These are phyloP conservation scores for Geranomyces variabilis DNA, from an alignment of 192 early-diverging fungal genomes.

Conservation along the genomic window DNA sequence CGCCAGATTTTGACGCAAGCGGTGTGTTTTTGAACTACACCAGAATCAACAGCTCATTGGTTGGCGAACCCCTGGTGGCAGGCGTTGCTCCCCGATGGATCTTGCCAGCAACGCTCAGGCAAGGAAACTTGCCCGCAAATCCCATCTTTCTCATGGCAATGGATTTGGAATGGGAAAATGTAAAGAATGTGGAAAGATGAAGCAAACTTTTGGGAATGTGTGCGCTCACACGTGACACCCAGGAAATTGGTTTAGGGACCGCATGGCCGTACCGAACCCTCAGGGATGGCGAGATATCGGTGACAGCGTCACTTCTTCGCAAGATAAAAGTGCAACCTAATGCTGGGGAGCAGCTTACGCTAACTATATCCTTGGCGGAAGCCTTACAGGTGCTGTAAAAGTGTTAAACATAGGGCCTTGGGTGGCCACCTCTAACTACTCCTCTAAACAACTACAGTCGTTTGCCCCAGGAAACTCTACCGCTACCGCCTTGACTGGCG, in stretches of 20 bases:
- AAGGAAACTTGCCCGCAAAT: background rate
- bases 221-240: background rate
- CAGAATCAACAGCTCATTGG: slow-evolving; percentile 17
- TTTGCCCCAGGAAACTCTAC: background rate
- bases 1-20: slow-evolving; percentile 20
- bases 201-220: background rate
- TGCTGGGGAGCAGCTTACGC: slow-evolving; percentile 10
- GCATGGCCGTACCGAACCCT: slow-evolving; percentile 36
- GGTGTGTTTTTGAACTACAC: slow-evolving; percentile 34
- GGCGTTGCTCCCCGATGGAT: slow-evolving; percentile 40
- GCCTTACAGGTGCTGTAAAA: slow-evolving; percentile 27
- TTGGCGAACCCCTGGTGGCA: background rate
- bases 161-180: slow-evolving; percentile 32
- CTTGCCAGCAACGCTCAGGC: slow-evolving; percentile 19
- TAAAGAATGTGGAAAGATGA: background rate
- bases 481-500: background rate
- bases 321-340: slow-evolving; percentile 37
- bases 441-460: background rate
- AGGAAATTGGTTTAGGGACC: slow-evolving; percentile 33
- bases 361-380: slow-evolving; percentile 23
- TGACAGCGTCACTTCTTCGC: slow-evolving; percentile 25
- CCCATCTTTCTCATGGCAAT: slow-evolving; percentile 28
- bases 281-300: slow-evolving; percentile 29
- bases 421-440: too few relatives aligned
- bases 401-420: too few relatives aligned